Evolutionary conservation across 257 asterid species (phyloP).

Genomic region (Petunia secreta): DNA sequence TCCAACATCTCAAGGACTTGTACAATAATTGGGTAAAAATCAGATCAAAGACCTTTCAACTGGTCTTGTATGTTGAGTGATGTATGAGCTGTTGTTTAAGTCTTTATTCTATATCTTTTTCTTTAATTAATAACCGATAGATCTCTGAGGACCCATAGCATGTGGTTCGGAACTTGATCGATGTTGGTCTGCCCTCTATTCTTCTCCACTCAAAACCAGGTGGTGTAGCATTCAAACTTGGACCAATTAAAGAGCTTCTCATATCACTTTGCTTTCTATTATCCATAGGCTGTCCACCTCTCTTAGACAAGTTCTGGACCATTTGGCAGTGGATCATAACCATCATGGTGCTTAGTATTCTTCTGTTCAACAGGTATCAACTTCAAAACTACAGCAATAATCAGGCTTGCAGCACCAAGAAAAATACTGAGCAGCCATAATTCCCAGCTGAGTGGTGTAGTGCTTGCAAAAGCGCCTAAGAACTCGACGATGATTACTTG

Average conservation of each 20-base stretch:
- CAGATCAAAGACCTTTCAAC: neutral
- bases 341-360: constrained; percentile 54
- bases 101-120: neutral
- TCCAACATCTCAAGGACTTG: neutral
- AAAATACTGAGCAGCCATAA: constrained; percentile 63
- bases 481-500: constrained; percentile 68
- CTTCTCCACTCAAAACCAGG: too few species aligned
- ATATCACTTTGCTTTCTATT: neutral
- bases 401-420: constrained; percentile 57
- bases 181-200: too few species aligned
- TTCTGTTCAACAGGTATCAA: constrained; percentile 53
- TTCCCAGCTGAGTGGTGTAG: constrained; percentile 57
- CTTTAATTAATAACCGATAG: too few species aligned
- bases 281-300: neutral
- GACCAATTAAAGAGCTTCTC: neutral
- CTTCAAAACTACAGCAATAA: constrained; percentile 58
- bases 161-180: too few species aligned
- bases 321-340: constrained; percentile 66
- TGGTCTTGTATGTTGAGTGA: constrained; percentile 14
- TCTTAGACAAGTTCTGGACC: constrained; percentile 72
- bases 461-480: constrained; percentile 62
- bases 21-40: neutral
- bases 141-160: too few species aligned
- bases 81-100: neutral
- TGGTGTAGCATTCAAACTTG: too few species aligned